Evolutionary conservation across 345 rosid species (phyloP), one percentile per base, ranked within the genome.

Genomic region (Mallotus nudiflorus): DNA sequence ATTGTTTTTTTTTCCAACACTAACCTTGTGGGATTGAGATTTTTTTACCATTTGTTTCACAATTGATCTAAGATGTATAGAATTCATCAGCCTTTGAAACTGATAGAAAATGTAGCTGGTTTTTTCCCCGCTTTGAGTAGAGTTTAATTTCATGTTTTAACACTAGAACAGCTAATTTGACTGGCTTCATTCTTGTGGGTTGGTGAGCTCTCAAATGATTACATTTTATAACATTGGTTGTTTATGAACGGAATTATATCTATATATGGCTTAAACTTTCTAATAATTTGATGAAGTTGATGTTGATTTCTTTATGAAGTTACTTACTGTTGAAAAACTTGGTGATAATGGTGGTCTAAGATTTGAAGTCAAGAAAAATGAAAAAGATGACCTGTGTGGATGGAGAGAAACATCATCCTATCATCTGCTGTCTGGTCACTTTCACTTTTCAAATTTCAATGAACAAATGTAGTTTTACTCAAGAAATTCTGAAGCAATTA

Each of bases 1-100:
- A 45, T 9, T n/a, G n/a, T n/a, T 50, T 46, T 69, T 62, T 28
- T n/a, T 55, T 56, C 37, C 49, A 39, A 33, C 53, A 62, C 18
- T 53, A 49, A 56, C 15, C 68, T 44, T 68, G 6, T 29, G 44
- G 4, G 14, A 15, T 25, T 46, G 28, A 0, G 59, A 20, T 22
- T 49, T 58, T 58, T 24, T 45, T 24, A 64, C 19, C 55, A 2
- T 11, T 57, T 33, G 67, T 58, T 37, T 31, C 62, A 66, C 19
- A 65, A 42, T 33, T 25, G 59, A 54, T 69, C 46, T 7, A 27
- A 55, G 12, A 27, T 54, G 63, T 68, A 9, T 13, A 27, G 65
- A 31, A 48, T 46, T 69, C 54, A 20, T 33, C 55, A 37, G 51
- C 28, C 42, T 55, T 27, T 46, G 31, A 51, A 25, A 39, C 33